Evolutionary conservation across 768 basidiomycete genomes (phyloP), one percentile per base, ranked within the genome.

Genomic region (Tricholoma flavovirens): DNA sequence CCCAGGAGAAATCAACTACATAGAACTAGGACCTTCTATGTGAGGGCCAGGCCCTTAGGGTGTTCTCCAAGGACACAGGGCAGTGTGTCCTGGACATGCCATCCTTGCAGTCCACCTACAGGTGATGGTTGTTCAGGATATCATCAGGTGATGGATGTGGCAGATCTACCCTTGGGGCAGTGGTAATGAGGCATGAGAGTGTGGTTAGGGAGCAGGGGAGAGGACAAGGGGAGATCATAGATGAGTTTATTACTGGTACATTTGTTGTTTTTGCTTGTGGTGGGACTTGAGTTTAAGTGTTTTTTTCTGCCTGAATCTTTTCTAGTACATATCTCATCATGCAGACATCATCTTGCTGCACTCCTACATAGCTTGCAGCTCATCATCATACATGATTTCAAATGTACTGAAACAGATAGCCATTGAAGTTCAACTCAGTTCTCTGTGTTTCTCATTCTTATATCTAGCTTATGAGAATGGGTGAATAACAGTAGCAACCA

Each of bases 51-150:
- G 67, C 72, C 8, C 62, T 90, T 30, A 75, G 83, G 9, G 72
- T 85, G 8, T 88, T 83, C 58, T 76, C 76, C 26, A 75, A 84
- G n/a, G 62, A 67, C 17, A 74, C 73, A 0, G 81, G 80, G n/a
- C 64, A 65, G 2, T 33, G 33, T 3, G 36, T 38, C 36, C 36
- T 63, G 74, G 33, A 33, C 46, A 72, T 82, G 5, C 64, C 83
- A 46, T 72, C 77, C 30, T 59, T 83, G 5, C 66, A 75, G 5
- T 71, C 75, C 3, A 62, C 66, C 15, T 63, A 69, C 10, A 42
- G 67, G 32, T 64, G 69, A 70, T 54, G 73, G 71, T 33, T 33
- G 36, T 38, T n/a, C 36, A 38, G 36, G 12, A 38, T 38, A 38
- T 38, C 36, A n/a, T 7, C 36, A n/a, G n/a, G n/a, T 10, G n/a